Conservation (phyloP, 176 grass and related monocot genomes). For the Bolboschoenus planiculmis region DNA sequence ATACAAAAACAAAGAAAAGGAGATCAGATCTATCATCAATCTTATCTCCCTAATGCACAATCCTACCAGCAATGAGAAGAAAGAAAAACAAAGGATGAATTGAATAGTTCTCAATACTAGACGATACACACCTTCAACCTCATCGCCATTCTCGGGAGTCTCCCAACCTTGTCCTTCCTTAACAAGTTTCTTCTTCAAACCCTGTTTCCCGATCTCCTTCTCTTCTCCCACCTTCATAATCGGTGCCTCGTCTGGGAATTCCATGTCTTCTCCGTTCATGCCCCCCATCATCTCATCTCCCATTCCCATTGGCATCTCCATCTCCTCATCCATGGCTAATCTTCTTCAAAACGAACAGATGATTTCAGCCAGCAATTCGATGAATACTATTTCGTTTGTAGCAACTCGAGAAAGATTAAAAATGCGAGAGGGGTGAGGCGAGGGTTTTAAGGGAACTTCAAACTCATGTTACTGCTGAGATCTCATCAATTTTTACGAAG, state of each 20-base stretch:
- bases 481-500: neutral
- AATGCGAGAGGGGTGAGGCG: neutral
- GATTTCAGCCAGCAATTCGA: too few relatives aligned
- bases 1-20: constrained; percentile 21
- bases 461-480: neutral
- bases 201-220: constrained; percentile 61
- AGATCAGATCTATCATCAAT: neutral
- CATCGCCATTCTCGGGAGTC: constrained; percentile 49
- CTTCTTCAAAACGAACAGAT: neutral
- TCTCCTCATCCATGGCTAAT: constrained; percentile 68
- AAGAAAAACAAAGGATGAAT: neutral
- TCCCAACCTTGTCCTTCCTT: constrained; percentile 52
- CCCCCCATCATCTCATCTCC: constrained; percentile 55
- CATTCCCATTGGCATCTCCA: constrained; percentile 51
- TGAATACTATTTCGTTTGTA: constrained; percentile 14
- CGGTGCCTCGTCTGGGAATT: constrained; percentile 41
- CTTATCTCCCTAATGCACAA: too few relatives aligned
- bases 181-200: constrained; percentile 62
- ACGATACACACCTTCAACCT: constrained; percentile 64
- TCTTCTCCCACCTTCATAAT: constrained; percentile 52
- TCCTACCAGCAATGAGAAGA: too few relatives aligned
- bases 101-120: neutral
- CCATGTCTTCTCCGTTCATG: constrained; percentile 40
- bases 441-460: constrained; percentile 34
- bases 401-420: constrained; percentile 3